Evolutionary conservation across 768 basidiomycete genomes (phyloP), one percentile per base, ranked within the genome.

Genomic region (Galerina sulciceps): DNA sequence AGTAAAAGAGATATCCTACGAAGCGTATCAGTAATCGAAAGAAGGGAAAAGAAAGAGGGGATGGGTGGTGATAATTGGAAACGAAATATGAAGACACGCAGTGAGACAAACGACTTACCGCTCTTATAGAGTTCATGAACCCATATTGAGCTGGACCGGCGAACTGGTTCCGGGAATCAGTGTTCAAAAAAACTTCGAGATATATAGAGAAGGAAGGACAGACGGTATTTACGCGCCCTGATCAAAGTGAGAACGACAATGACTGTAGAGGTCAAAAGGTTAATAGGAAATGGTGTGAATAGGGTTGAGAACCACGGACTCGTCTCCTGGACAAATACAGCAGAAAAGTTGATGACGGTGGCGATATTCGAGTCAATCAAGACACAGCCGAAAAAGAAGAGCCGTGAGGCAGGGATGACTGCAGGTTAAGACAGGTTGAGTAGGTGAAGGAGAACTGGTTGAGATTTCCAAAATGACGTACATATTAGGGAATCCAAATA

Each of bases 41-140:
- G 8, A 31, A 4, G 22, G 14, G 5, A 31, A n/a, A 41, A n/a
- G 10, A 23, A 22, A 8, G 26, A 31, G 26, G 26, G 8, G 0
- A 31, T 31, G 26, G 26, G 26, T 31, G 26, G 26, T 31, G 26
- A 31, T 0, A 8, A 8, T 31, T 5, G 26, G 34, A 58, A 35
- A 42, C n/a, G n/a, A n/a, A n/a, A n/a, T n/a, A n/a, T n/a, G n/a
- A n/a, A n/a, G n/a, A n/a, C n/a, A n/a, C n/a, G n/a, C n/a, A n/a
- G n/a, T n/a, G n/a, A n/a, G n/a, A n/a, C n/a, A 22, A 43, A 54
- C 13, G 50, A n/a, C 31, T 51, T 31, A 64, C 65, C 65, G 40
- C 56, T 46, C 22, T 48, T 43, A 44, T 67, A 64, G 6, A 67
- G n/a, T 10, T 64, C 54, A 13, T 42, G 26, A 2, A 64, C 54